Evolutionary conservation across 2,329 filamentous ascomycete species (phyloP).

Genomic region (Fusarium odoratissimum): DNA sequence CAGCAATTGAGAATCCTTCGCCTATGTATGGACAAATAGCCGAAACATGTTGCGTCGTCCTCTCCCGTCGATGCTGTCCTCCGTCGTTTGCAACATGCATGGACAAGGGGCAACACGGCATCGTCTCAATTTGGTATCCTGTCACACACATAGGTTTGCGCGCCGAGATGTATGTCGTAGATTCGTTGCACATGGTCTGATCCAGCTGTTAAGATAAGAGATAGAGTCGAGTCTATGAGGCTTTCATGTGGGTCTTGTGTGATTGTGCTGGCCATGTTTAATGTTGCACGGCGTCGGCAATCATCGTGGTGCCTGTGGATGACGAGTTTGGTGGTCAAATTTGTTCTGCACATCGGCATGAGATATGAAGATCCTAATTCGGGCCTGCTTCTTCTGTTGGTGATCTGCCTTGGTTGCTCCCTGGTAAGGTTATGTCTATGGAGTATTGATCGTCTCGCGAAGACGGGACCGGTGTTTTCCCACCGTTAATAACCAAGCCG

Average conservation of each 20-base stretch:
- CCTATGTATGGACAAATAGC: slow-evolving; percentile 39
- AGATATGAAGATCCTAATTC: slow-evolving; percentile 34
- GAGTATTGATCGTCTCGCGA: background rate
- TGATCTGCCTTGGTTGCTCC: background rate
- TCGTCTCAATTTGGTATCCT: slow-evolving; percentile 26
- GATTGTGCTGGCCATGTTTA: slow-evolving; percentile 1
- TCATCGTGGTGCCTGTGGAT: slow-evolving; percentile 6
- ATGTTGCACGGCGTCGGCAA: slow-evolving; percentile 18
- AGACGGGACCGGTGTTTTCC: background rate
- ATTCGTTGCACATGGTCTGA: background rate
- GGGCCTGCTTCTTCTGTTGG: background rate
- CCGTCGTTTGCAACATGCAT: slow-evolving; percentile 22
- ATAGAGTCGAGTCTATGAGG: slow-evolving; percentile 18
- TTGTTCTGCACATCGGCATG: slow-evolving; percentile 23
- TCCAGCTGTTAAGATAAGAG: background rate
- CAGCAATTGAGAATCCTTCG: slow-evolving; percentile 22
- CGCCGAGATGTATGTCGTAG: slow-evolving; percentile 19
- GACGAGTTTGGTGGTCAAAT: slow-evolving; percentile 9
- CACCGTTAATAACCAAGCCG: background rate
- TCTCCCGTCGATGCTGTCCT: slow-evolving; percentile 29
- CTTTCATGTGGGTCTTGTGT: background rate
- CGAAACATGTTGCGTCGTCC: slow-evolving; percentile 36
- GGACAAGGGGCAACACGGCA: slow-evolving; percentile 15
- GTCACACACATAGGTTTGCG: slow-evolving; percentile 27
- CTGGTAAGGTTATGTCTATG: background rate